These are phyloP conservation scores for Linum usitatissimum DNA, from an alignment of 345 rosid species.

Conservation along the genomic window DNA sequence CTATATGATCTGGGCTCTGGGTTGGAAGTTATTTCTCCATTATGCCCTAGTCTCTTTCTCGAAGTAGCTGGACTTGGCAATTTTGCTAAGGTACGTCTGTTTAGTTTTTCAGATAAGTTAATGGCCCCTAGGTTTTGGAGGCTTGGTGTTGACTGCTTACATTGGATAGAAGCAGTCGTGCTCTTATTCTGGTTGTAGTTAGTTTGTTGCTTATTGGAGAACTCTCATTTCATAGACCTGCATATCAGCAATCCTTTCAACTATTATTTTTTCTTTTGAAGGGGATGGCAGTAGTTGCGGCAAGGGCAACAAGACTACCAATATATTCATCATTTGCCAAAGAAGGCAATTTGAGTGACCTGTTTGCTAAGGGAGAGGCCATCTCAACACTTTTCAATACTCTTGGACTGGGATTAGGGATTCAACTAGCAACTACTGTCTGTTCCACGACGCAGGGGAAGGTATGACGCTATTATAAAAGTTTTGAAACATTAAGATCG, in stretches of 20 bases:
- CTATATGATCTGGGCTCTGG: constrained; percentile 91
- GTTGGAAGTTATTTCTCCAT: constrained; percentile 80
- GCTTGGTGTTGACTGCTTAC: background rate
- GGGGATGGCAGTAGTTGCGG: constrained; percentile 98
- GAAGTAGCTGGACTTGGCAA: constrained; percentile 96
- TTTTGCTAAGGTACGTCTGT: constrained; percentile 59
- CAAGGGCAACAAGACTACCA: constrained; percentile 90
- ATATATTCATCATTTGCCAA: constrained; percentile 92
- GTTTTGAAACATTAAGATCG: background rate
- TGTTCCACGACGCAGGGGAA: constrained; percentile 90
- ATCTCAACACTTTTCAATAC: constrained; percentile 92
- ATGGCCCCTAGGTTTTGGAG: too few species aligned
- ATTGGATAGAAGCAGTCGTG: background rate
- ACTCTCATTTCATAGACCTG: background rate
- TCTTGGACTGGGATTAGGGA: constrained; percentile 65
- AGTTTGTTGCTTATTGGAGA: background rate
- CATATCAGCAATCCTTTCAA: constrained; percentile 6
- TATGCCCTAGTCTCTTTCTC: constrained; percentile 84
- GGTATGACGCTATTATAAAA: constrained; percentile 24
- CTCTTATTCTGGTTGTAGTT: constrained; percentile 1
- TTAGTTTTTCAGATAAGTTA: background rate
- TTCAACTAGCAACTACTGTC: constrained; percentile 79
- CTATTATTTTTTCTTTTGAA: constrained; percentile 7
- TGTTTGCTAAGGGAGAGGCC: constrained; percentile 96
- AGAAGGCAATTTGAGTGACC: constrained; percentile 97